phyloP scores from a whole-genome alignment of 495 filamentous ascomycete genomes.

The Neurospora sp. region DNA sequence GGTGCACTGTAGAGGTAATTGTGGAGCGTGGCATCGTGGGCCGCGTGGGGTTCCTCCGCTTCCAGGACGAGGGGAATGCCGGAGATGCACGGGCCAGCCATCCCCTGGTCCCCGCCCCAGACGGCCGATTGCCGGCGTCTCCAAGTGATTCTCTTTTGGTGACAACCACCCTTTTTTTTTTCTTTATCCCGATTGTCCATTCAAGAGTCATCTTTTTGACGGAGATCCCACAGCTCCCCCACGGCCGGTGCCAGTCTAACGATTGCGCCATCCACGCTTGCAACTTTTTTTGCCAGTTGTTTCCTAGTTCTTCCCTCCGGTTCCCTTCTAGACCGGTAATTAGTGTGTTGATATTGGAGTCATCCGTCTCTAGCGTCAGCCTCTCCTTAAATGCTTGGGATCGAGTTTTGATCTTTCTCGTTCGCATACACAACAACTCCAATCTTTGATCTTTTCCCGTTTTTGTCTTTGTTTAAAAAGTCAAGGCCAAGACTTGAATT shows the following conservation, averaged over 20 bases:
- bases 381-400: neutral
- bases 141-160: neutral
- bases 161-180: neutral
- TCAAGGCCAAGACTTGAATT: neutral
- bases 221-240: neutral
- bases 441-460: neutral
- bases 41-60: neutral
- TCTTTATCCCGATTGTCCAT: neutral
- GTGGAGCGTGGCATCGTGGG: neutral
- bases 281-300: conserved; percentile 1
- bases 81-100: neutral
- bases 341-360: neutral
- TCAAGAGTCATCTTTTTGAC: neutral
- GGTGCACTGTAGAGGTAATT: neutral
- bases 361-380: neutral
- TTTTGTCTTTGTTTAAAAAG: neutral
- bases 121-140: conserved; percentile 21
- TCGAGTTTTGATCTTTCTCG: neutral
- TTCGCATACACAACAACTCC: neutral
- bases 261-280: conserved; percentile 28
- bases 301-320: neutral
- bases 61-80: neutral
- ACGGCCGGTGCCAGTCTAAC: conserved; percentile 1
- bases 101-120: neutral
- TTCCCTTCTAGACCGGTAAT: neutral